A percentile compares a stretch with the other conserved stretches of the same genome.
These are phyloP conservation scores for Zelonia costaricensis DNA, from an alignment of 208 protist genomes.

Conservation along the genomic window DNA sequence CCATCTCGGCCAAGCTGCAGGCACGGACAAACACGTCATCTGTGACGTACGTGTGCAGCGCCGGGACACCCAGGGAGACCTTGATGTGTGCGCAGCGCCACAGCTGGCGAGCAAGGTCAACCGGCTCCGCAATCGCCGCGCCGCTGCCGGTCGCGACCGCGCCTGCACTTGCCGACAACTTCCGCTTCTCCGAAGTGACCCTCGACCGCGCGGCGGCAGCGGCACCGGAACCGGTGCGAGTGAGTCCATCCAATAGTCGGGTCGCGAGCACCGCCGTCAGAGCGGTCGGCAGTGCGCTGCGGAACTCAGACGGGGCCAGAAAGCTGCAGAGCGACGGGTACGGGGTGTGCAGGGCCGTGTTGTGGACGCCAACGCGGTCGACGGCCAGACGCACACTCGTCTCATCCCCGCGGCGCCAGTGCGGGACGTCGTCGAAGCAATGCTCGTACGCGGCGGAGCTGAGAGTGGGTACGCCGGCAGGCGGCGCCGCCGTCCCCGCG, in stretches of 20 bases:
- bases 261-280: constrained; percentile 41
- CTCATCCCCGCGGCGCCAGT: constrained; percentile 12
- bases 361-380: constrained; percentile 43
- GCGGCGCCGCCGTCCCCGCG: too few relatives aligned
- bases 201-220: too few relatives aligned
- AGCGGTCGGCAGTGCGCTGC: constrained; percentile 43
- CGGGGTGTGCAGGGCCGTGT: constrained; percentile 50
- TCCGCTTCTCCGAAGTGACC: too few relatives aligned
- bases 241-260: constrained; percentile 20
- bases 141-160: too few relatives aligned
- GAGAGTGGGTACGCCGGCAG: too few relatives aligned
- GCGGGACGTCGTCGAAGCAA: constrained; percentile 9
- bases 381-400: constrained; percentile 33
- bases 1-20: constrained; percentile 58
- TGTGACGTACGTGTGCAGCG: constrained; percentile 54
- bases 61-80: constrained; percentile 45
- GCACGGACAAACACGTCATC: constrained; percentile 47
- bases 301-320: constrained; percentile 65
- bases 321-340: constrained; percentile 46
- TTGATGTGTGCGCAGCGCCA: constrained; percentile 63
- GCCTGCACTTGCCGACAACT: too few relatives aligned
- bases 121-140: neutral
- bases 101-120: constrained; percentile 3
- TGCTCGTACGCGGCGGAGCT: constrained; percentile 5
- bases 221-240: too few relatives aligned